phyloP scores from a whole-genome alignment of 2,329 filamentous ascomycete genomes.

The Fusarium nanum region DNA sequence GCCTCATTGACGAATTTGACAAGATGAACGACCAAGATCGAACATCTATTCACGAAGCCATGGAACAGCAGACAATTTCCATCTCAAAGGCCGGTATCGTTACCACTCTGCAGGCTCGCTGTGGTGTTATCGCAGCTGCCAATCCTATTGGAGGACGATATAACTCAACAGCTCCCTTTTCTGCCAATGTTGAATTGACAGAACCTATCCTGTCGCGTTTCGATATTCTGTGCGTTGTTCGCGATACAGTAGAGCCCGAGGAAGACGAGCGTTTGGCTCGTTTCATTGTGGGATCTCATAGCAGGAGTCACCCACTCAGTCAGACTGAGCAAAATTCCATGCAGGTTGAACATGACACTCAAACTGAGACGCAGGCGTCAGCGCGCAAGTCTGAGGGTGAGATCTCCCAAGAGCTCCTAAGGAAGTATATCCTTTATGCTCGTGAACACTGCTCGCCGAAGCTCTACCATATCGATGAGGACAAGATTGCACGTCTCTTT shows the following conservation, averaged over 20 bases:
- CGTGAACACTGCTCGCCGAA: conserved; percentile 90
- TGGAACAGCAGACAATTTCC: conserved; percentile 99
- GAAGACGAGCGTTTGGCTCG: conserved; percentile 94
- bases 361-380: conserved; percentile 51
- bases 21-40: conserved; percentile 99
- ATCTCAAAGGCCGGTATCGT: conserved; percentile 99
- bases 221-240: conserved; percentile 94
- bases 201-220: conserved; percentile 98
- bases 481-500: conserved; percentile 94
- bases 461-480: conserved; percentile 96
- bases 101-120: conserved; percentile 94
- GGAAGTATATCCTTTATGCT: conserved; percentile 97
- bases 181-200: conserved; percentile 94
- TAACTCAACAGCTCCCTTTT: conserved; percentile 95
- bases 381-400: conserved; percentile 65
- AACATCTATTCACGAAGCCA: conserved; percentile 98
- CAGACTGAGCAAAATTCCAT: conserved; percentile 66
- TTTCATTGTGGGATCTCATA: conserved; percentile 95
- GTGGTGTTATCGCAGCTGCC: conserved; percentile 94
- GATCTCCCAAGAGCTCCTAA: conserved; percentile 88
- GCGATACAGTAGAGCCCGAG: conserved; percentile 90
- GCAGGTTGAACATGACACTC: conserved; percentile 70
- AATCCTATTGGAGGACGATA: conserved; percentile 97
- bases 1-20: conserved; percentile 98
- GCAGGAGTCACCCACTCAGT: conserved; percentile 81